Percentiles rank a stretch among this genome's conserved stretches.
Evolutionary conservation across 2,329 filamentous ascomycete species (phyloP).

Genomic region (Colletotrichum tofieldiae): DNA sequence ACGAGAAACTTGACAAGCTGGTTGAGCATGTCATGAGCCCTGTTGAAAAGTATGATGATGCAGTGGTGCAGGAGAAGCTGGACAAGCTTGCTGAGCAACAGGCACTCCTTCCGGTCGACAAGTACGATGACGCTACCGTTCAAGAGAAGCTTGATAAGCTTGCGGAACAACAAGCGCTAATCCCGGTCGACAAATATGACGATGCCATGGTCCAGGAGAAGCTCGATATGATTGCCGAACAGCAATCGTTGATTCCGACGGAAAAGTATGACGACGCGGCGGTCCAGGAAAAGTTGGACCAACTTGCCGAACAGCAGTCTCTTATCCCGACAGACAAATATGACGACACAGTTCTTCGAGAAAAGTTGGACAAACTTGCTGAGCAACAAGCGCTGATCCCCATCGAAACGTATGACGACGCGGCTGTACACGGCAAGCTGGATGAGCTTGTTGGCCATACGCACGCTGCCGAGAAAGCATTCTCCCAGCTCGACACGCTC

Average conservation of each 20-base stretch:
- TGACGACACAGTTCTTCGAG: conserved; percentile 47
- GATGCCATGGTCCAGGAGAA: conserved; percentile 22
- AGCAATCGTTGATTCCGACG: conserved; percentile 58
- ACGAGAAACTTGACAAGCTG: conserved; percentile 56
- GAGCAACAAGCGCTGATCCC: conserved; percentile 34
- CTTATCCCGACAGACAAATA: conserved; percentile 42
- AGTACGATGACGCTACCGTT: conserved; percentile 47
- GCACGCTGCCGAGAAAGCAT: conserved; percentile 77
- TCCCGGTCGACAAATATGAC: conserved; percentile 30
- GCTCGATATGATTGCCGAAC: conserved; percentile 48
- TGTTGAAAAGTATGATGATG: conserved; percentile 52
- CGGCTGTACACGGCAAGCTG: conserved; percentile 49
- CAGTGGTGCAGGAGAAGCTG: conserved; percentile 70
- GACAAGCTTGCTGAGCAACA: conserved; percentile 62
- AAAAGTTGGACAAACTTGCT: conserved; percentile 56
- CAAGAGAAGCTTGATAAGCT: conserved; percentile 56
- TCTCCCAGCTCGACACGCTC: conserved; percentile 84
- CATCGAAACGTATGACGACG: conserved; percentile 46
- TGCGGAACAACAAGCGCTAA: conserved; percentile 69
- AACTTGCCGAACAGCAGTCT: conserved; percentile 32
- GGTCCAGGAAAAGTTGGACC: conserved; percentile 24
- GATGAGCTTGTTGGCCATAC: conserved; percentile 73
- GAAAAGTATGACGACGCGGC: conserved; percentile 28
- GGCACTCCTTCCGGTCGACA: conserved; percentile 42
- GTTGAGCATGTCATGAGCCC: conserved; percentile 70